A percentile compares a stretch with the other conserved stretches of the same genome.
Conservation (phyloP, 2,329 filamentous ascomycete species). For the Fusarium nanum region DNA sequence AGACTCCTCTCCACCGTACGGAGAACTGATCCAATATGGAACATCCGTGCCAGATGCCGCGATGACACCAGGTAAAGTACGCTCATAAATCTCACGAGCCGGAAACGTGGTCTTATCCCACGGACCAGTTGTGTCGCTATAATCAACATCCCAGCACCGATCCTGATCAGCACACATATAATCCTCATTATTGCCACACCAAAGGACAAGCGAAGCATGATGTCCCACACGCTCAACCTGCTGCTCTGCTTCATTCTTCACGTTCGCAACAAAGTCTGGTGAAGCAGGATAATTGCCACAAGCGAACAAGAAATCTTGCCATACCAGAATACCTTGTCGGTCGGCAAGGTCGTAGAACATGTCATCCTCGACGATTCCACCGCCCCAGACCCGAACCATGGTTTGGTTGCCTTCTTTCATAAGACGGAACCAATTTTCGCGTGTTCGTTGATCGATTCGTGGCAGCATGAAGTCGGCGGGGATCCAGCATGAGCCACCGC, state of each 20-base stretch:
- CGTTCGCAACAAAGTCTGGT: not conserved
- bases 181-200: constrained; percentile 15
- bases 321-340: constrained; percentile 2
- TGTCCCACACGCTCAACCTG: constrained; percentile 8
- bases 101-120: constrained; percentile 19
- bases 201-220: not conserved
- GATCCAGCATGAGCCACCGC: not conserved
- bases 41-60: not conserved
- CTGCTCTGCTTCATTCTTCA: not conserved
- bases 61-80: not conserved
- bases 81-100: constrained; percentile 1
- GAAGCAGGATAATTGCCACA: constrained; percentile 8
- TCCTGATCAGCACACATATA: constrained; percentile 17
- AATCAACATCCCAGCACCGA: constrained; percentile 10
- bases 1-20: not conserved
- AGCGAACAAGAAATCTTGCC: constrained; percentile 16
- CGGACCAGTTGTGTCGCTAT: not conserved
- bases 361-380: not conserved
- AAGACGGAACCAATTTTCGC: constrained; percentile 4
- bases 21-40: constrained; percentile 7
- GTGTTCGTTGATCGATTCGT: accelerated
- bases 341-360: not conserved
- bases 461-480: constrained; percentile 4
- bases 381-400: constrained; percentile 12
- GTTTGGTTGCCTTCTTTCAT: constrained; percentile 4